Base-by-base conservation (phyloP, 2,329 filamentous ascomycete species). In the Xylaria arbuscula region DNA sequence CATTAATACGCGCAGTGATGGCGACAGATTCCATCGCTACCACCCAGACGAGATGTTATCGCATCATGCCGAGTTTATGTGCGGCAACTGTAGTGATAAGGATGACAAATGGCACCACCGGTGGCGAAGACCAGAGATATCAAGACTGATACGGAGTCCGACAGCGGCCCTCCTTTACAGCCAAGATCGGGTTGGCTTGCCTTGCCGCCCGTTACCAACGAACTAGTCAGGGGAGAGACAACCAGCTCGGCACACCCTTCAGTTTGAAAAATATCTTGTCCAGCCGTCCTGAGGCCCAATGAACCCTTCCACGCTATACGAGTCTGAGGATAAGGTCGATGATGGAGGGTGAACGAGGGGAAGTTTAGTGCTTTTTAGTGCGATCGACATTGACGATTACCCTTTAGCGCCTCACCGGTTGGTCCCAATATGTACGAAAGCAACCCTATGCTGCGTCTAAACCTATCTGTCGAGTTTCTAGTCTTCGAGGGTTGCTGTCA, bases 101-200 rank as follows among this genome's bases (percentile, higher is more conserved):
- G n/a, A 59, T 55, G 50, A 65, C 56, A 53, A 24, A 57, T 57
- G 55, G 40, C 55, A 57, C 55, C 51, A 36, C 38, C 19, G 34
- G 64, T 66, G 67, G 70, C 65, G 17, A 70, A 55, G 17, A 50
- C 45, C 32, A 17, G n/a, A 54, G 48, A 36, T 55, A 65, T 50
- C 59, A 50, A 22, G 28, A 55, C 50, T 50, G 36, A 55, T 65
- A 60, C 50, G 61, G 58, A 50, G 67, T 70, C 70, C 72, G 72
- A 73, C 59, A 70, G 34, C 72, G 68, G 72, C 72, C 72, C 70
- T 67, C 71, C 71, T 63, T 63, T 67, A 67, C 64, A 24, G 53
- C 13, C 36, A 56, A 48, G 60, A 53, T 55, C 56, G 58, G 58
- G 10, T 58, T 58, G 13, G 36, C 55, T 19, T 67, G 55, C 50